Evolutionary conservation across 169 alveolate genomes (phyloP).

Genomic region (Eimeria tenella): DNA sequence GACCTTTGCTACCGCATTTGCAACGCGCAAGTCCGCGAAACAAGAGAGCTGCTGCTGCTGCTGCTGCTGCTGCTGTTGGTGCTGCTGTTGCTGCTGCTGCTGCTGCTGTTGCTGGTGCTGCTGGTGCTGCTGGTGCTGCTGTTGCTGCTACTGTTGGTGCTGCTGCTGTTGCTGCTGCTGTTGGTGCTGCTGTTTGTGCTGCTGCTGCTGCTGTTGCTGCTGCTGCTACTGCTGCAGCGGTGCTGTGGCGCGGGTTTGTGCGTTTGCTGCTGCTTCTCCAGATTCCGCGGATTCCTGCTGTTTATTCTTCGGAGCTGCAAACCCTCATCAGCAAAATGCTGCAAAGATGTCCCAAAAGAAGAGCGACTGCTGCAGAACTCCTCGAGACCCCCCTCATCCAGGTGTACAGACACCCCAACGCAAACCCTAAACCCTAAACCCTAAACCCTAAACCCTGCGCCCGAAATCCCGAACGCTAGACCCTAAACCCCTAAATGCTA

Average conservation of each 20-base stretch:
- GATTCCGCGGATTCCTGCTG: conserved; percentile 63
- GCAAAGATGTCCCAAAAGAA: conserved; percentile 22
- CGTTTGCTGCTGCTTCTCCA: background rate
- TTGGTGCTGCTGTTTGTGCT: background rate
- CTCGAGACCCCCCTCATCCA: conserved; percentile 71
- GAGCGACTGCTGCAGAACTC: conserved; percentile 80
- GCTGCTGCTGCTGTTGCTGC: background rate
- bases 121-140: too few species aligned
- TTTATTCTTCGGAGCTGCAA: conserved; percentile 69
- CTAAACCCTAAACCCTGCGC: background rate
- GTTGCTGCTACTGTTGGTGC: background rate
- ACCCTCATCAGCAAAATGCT: conserved; percentile 52
- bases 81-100: too few species aligned
- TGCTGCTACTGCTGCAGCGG: background rate
- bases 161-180: background rate
- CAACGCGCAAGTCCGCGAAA: conserved; percentile 87
- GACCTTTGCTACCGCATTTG: conserved; percentile 87
- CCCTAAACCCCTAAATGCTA: background rate
- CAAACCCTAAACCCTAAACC: conserved; percentile 1
- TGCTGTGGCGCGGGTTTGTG: background rate
- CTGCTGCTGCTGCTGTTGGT: too few species aligned
- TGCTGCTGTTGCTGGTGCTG: too few species aligned
- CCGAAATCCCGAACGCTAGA: background rate
- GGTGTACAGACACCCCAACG: conserved; percentile 37
- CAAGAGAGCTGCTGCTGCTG: too few species aligned